A percentile compares a stretch with the other conserved stretches of the same genome.
These are phyloP conservation scores for Elongisporangium senticosum DNA, from an alignment of 352 stramenopile genomes.

Conservation along the genomic window DNA sequence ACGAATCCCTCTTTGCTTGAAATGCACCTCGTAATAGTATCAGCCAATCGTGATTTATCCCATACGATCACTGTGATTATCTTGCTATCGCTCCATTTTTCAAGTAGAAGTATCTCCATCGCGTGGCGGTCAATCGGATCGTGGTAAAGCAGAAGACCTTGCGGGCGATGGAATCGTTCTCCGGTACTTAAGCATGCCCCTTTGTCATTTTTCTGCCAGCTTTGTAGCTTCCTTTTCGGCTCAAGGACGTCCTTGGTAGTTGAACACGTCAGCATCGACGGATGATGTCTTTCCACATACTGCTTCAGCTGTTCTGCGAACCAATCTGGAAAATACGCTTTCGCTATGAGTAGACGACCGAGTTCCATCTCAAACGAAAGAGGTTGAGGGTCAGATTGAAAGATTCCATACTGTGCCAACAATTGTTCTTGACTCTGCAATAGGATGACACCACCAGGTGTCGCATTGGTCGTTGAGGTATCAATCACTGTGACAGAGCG, in stretches of 20 bases:
- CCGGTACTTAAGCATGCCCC: neutral
- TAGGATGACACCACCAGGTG: neutral
- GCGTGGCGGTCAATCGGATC: neutral
- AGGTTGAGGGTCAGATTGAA: neutral
- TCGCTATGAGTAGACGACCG: constrained; percentile 25
- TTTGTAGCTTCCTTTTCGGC: neutral
- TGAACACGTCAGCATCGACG: neutral
- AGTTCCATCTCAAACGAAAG: constrained; percentile 12
- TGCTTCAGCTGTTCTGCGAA: constrained; percentile 13
- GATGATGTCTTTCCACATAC: constrained; percentile 10
- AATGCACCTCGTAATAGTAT: constrained; percentile 18
- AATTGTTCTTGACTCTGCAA: neutral
- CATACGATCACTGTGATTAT: neutral
- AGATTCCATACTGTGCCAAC: constrained; percentile 5
- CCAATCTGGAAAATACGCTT: constrained; percentile 24
- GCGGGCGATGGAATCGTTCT: constrained; percentile 8
- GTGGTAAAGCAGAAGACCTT: neutral
- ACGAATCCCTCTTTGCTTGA: constrained; percentile 36
- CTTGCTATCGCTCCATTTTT: neutral
- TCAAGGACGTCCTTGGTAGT: neutral
- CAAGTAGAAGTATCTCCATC: neutral
- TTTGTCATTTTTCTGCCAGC: neutral
- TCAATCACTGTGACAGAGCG: neutral
- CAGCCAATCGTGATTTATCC: constrained; percentile 7
- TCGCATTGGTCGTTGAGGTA: neutral